Evolutionary conservation across 1,284 basidiomycete genomes (phyloP).

Genomic region (Gomphus sp.): DNA sequence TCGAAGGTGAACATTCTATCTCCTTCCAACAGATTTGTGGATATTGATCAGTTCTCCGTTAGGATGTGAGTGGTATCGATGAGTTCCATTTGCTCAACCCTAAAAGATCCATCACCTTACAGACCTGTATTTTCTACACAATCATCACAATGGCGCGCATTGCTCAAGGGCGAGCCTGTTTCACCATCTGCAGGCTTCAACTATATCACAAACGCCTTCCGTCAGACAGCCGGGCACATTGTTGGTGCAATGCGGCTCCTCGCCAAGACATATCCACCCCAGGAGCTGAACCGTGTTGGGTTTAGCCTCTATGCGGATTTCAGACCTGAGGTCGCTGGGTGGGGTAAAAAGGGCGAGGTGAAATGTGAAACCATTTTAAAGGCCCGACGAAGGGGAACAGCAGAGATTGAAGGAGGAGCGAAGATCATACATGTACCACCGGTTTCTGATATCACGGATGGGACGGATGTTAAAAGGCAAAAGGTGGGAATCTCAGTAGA

Average conservation of each 20-base stretch:
- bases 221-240: slow-evolving; percentile 65
- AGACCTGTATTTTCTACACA: slow-evolving; percentile 78
- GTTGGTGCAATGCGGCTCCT: slow-evolving; percentile 77
- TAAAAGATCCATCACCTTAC: slow-evolving; percentile 9
- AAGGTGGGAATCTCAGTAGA: slow-evolving; percentile 29
- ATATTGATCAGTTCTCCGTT: not conserved
- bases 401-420: not conserved
- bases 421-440: not conserved
- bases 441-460: slow-evolving; percentile 9
- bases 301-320: slow-evolving; percentile 72
- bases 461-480: slow-evolving; percentile 31
- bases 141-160: slow-evolving; percentile 70
- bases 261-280: slow-evolving; percentile 54
- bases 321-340: slow-evolving; percentile 59
- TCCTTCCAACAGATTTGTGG: not conserved
- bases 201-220: slow-evolving; percentile 76
- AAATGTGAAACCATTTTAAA: slow-evolving; percentile 51
- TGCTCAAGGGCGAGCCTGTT: slow-evolving; percentile 64
- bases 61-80: slow-evolving; percentile 7
- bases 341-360: slow-evolving; percentile 67
- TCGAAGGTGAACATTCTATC: slow-evolving; percentile 48
- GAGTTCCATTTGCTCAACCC: not conserved
- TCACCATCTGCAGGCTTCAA: slow-evolving; percentile 67
- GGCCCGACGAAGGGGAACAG: slow-evolving; percentile 25
- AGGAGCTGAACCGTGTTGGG: slow-evolving; percentile 61